A percentile compares a stretch with the other conserved stretches of the same genome.
These are phyloP conservation scores for Alternaria ventricosa DNA, from an alignment of 2,329 filamentous ascomycete genomes.

Conservation along the genomic window DNA sequence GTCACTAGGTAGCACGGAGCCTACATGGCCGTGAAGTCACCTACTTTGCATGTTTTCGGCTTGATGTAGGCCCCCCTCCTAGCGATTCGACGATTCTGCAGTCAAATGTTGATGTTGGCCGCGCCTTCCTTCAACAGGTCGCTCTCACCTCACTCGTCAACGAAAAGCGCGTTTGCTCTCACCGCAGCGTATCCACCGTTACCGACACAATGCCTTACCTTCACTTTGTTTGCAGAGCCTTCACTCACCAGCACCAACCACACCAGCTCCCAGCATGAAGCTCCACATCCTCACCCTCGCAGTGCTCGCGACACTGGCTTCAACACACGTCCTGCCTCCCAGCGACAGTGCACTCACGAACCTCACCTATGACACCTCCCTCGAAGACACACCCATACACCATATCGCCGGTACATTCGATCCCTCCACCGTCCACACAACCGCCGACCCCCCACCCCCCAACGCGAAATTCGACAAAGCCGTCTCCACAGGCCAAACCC, in stretches of 20 bases:
- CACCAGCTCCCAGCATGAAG: not conserved
- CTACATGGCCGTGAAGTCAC: rapidly evolving
- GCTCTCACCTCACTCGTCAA: not conserved
- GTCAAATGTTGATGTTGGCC: not conserved
- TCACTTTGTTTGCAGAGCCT: too few relatives aligned
- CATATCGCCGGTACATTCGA: not conserved
- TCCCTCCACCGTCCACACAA: not conserved
- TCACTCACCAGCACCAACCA: not conserved
- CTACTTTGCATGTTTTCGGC: too few relatives aligned
- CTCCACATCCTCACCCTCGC: not conserved
- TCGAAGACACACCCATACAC: not conserved
- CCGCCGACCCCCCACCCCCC: not conserved
- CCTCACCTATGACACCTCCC: not conserved
- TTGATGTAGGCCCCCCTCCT: too few relatives aligned
- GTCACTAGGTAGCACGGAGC: too few relatives aligned
- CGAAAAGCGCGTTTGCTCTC: not conserved
- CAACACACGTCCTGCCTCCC: not conserved
- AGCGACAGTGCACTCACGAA: not conserved
- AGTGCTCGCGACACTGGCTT: not conserved
- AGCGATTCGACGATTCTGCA: not conserved
- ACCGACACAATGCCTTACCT: too few relatives aligned
- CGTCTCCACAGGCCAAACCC: conserved; percentile 3
- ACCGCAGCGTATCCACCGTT: not conserved
- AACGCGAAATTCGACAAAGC: conserved; percentile 6
- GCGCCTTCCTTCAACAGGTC: not conserved